Percentiles rank a stretch among this genome's conserved stretches.
These are phyloP conservation scores for Discostella pseudostelligera DNA, from an alignment of 108 stramenopile species.

Conservation along the genomic window DNA sequence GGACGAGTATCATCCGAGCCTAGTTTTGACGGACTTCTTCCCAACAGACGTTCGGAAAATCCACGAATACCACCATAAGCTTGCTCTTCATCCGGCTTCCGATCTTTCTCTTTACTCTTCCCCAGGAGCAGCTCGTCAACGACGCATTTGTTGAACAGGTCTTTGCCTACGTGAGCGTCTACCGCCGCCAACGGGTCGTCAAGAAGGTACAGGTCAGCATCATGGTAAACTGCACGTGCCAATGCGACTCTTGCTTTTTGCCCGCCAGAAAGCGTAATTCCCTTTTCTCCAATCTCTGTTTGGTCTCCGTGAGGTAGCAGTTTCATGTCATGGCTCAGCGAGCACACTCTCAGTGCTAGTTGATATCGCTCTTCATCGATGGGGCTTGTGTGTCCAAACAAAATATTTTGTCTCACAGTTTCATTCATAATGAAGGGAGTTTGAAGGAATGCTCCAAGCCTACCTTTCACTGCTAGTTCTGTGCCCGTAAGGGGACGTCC, in stretches of 20 bases:
- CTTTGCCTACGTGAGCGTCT: constrained; percentile 92
- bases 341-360: constrained; percentile 72
- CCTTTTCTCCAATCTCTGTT: constrained; percentile 69
- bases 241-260: constrained; percentile 95
- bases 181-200: constrained; percentile 95
- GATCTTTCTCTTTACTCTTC: constrained; percentile 25
- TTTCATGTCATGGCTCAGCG: constrained; percentile 82
- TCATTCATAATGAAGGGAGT: constrained; percentile 95
- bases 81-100: background rate
- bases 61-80: background rate
- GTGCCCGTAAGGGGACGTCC: constrained; percentile 55
- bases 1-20: background rate
- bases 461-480: constrained; percentile 56
- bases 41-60: background rate
- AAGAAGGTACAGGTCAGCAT: constrained; percentile 85
- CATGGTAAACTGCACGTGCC: constrained; percentile 92
- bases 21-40: constrained; percentile 11
- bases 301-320: constrained; percentile 82
- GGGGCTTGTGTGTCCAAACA: constrained; percentile 47
- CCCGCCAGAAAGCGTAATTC: constrained; percentile 72
- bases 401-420: constrained; percentile 84
- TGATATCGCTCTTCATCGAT: constrained; percentile 81
- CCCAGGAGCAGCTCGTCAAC: constrained; percentile 62
- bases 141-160: constrained; percentile 90
- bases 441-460: constrained; percentile 77